These are phyloP conservation scores for Globisporangium lucens DNA, from an alignment of 352 stramenopile species.

Conservation along the genomic window DNA sequence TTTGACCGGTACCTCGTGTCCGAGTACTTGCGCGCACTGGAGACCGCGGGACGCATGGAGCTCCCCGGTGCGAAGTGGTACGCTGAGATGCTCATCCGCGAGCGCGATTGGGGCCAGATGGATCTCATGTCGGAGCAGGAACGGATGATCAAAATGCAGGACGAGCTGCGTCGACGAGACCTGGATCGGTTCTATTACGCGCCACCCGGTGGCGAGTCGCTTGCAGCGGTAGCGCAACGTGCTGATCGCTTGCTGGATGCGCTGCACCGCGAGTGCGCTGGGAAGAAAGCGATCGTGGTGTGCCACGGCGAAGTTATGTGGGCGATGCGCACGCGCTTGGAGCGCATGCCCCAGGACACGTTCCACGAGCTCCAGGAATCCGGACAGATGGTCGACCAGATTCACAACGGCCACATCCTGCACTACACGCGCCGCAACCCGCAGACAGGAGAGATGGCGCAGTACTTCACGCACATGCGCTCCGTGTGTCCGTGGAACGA, in stretches of 20 bases:
- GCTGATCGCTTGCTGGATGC: constrained; percentile 72
- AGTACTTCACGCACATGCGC: constrained; percentile 88
- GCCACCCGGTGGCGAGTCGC: constrained; percentile 75
- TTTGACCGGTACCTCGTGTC: constrained; percentile 88
- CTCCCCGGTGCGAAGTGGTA: constrained; percentile 79
- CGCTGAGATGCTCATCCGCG: constrained; percentile 85
- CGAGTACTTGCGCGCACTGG: constrained; percentile 85
- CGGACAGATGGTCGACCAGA: constrained; percentile 85
- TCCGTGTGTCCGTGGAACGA: constrained; percentile 89
- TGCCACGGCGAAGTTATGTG: constrained; percentile 89
- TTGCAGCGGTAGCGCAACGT: constrained; percentile 80
- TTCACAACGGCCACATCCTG: constrained; percentile 88
- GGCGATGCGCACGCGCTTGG: constrained; percentile 83
- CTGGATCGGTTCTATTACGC: constrained; percentile 88
- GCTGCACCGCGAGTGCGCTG: constrained; percentile 77
- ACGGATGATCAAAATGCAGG: constrained; percentile 85
- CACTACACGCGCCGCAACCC: constrained; percentile 84
- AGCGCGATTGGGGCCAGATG: constrained; percentile 89
- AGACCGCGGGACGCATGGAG: constrained; percentile 78
- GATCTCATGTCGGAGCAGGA: constrained; percentile 89
- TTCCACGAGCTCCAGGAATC: constrained; percentile 85
- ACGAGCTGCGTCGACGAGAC: constrained; percentile 79
- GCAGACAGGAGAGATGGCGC: constrained; percentile 64
- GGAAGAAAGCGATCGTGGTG: constrained; percentile 81
- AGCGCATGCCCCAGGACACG: constrained; percentile 86